These are phyloP conservation scores for Globisporangium solare DNA, from an alignment of 352 stramenopile genomes.

Conservation along the genomic window DNA sequence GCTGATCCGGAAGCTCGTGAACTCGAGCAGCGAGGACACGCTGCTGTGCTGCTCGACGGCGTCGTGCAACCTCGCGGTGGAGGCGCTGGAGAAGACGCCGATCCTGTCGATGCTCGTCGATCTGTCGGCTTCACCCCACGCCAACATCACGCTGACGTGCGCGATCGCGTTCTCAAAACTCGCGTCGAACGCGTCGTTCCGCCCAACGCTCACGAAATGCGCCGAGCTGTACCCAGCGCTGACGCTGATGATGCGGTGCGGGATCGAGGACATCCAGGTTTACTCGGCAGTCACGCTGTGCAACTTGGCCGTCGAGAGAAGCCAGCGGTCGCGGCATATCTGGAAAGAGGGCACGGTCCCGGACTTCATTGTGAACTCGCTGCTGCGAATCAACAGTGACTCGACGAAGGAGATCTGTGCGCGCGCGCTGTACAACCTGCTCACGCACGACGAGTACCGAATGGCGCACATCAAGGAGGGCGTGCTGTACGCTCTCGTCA, in stretches of 20 bases:
- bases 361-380: conserved; percentile 88
- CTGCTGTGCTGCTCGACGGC: conserved; percentile 66
- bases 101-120: conserved; percentile 79
- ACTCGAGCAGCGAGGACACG: conserved; percentile 47
- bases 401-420: conserved; percentile 88
- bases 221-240: conserved; percentile 70
- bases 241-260: conserved; percentile 86
- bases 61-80: conserved; percentile 70
- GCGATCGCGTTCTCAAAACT: conserved; percentile 79
- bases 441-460: conserved; percentile 76
- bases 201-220: conserved; percentile 57
- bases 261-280: conserved; percentile 85
- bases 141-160: conserved; percentile 65
- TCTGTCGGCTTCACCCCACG: conserved; percentile 55
- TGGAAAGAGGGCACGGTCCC: conserved; percentile 85
- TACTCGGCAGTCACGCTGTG: conserved; percentile 85
- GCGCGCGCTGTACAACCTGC: conserved; percentile 79
- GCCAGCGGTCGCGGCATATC: conserved; percentile 56
- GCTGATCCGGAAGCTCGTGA: conserved; percentile 67
- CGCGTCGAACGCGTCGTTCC: conserved; percentile 48
- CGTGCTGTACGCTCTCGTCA: conserved; percentile 85
- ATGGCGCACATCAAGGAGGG: conserved; percentile 83
- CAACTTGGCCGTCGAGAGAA: conserved; percentile 73
- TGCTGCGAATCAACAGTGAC: conserved; percentile 86
- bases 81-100: conserved; percentile 64